Evolutionary conservation across 106 monocot species (phyloP).

Genomic region (Dioscorea dumetorum): DNA sequence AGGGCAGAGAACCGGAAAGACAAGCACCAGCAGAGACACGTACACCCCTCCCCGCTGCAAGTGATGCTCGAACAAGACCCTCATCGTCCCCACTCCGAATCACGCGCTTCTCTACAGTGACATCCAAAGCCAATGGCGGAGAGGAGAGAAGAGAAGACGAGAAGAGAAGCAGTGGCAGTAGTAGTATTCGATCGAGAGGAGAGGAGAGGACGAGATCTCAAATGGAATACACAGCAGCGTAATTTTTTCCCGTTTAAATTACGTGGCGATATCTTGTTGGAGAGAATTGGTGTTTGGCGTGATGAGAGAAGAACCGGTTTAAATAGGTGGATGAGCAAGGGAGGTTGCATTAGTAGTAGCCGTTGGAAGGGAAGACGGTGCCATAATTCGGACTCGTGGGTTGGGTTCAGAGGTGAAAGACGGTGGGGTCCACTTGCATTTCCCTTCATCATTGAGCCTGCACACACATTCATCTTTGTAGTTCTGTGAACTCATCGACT

Average conservation of each 20-base stretch:
- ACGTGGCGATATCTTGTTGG: neutral
- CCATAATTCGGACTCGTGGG: neutral
- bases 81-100: constrained; percentile 2
- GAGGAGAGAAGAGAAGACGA: too few relatives aligned
- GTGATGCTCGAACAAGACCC: constrained; percentile 15
- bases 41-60: constrained; percentile 14
- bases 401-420: neutral
- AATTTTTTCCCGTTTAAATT: too few relatives aligned
- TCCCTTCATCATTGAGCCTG: too few relatives aligned
- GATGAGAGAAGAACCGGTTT: neutral
- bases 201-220: too few relatives aligned
- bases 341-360: too few relatives aligned
- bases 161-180: too few relatives aligned
- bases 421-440: neutral
- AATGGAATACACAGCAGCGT: too few relatives aligned
- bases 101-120: neutral
- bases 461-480: too few relatives aligned
- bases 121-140: neutral
- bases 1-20: constrained; percentile 50
- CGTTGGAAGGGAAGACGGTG: neutral
- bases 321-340: too few relatives aligned
- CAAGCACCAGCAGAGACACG: constrained; percentile 30
- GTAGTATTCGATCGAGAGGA: too few relatives aligned
- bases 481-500: too few relatives aligned
- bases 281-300: neutral